These are phyloP conservation scores for Zostera marina DNA, from an alignment of 116 monocot species.

Conservation along the genomic window DNA sequence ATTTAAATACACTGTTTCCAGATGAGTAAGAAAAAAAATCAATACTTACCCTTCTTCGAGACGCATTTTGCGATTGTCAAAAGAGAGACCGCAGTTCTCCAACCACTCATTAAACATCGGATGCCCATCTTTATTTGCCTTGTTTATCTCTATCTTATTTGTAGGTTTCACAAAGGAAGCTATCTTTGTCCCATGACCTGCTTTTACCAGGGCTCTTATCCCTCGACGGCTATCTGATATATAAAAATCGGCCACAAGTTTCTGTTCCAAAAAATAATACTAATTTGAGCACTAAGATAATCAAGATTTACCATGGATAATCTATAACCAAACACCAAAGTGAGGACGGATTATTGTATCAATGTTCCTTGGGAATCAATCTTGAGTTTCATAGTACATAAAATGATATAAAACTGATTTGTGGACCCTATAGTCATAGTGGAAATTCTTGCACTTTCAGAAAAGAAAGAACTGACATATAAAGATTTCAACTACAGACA, in stretches of 20 bases:
- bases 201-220: slow-evolving; percentile 40
- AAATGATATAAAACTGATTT: too few relatives aligned
- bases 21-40: background rate
- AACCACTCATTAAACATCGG: slow-evolving; percentile 24
- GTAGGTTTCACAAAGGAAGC: slow-evolving; percentile 25
- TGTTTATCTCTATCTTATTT: slow-evolving; percentile 21
- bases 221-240: slow-evolving; percentile 42
- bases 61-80: slow-evolving; percentile 18
- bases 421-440: too few relatives aligned
- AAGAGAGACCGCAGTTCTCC: slow-evolving; percentile 24
- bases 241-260: slow-evolving; percentile 50
- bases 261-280: slow-evolving; percentile 14
- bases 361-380: too few relatives aligned
- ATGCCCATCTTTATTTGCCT: slow-evolving; percentile 19
- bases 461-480: too few relatives aligned
- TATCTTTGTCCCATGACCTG: slow-evolving; percentile 42
- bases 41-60: slow-evolving; percentile 41
- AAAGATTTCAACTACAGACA: too few relatives aligned
- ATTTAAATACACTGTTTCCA: background rate
- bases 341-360: too few relatives aligned
- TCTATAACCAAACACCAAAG: too few relatives aligned
- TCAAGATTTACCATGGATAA: too few relatives aligned
- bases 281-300: too few relatives aligned
- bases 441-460: too few relatives aligned
- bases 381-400: too few relatives aligned